Evolutionary conservation across 2,329 filamentous ascomycete species (phyloP), one percentile per base, ranked within the genome.

Genomic region (Cucurbitaria berberidis): DNA sequence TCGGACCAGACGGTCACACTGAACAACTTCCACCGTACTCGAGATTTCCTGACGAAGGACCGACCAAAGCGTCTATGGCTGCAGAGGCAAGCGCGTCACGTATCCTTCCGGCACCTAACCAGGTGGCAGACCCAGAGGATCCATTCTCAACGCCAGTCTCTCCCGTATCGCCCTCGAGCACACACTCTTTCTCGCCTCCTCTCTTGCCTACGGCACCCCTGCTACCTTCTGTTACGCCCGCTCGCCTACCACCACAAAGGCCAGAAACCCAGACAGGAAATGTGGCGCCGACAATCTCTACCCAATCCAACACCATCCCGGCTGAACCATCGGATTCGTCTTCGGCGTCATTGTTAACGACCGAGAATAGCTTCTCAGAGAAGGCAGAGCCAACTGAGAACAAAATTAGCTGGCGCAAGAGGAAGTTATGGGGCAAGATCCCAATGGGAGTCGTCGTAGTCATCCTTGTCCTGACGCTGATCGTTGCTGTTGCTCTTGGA

Each of bases 1-100:
- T 97, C 45, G 92, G 92, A 1, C 90, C 89, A 0, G 86, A 96
- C 67, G 93, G 93, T 1, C 92, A 97, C 69, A 88, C 89, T 1
- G 93, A 98, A 74, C 91, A 96, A 73, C 79, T 97, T 16, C 93
- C 93, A 11, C 93, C 93, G 0, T 98, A 98, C 70, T 90, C 91
- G 13, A 84, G 91, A 72, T 97, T 96, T 74, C 91, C 93, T 2
- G 90, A 96, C 46, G 89, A 91, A 51, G 80, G 87, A 76, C 74
- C 83, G 70, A 69, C 84, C 74, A 80, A 91, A 84, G 77, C 77
- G 9, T 71, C 78, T 11, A 62, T 80, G 57, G 66, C 74, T 42
- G 63, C 72, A 9, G 69, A 72, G 53, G 67, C 66, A 36, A 73
- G 66, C 53, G 63, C 70, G 41, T 73, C 69, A 15, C 68, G 67